These are phyloP conservation scores for Nicotiana attenuata DNA, from an alignment of 257 asterid species.

Conservation along the genomic window DNA sequence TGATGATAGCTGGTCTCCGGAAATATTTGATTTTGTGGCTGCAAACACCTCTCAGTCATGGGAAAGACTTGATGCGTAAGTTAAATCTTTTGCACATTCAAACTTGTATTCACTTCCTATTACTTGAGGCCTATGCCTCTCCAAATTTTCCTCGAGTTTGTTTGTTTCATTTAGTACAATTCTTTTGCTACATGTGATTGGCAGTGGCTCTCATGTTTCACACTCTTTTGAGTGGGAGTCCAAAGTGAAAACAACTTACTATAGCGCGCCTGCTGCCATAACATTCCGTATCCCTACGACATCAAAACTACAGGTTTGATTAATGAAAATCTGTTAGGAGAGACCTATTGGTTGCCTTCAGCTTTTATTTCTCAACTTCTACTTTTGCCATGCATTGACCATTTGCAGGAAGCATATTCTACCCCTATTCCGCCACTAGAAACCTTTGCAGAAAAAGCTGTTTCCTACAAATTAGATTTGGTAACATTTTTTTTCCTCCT, in stretches of 20 bases:
- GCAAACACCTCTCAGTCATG: constrained; percentile 63
- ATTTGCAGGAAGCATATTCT: constrained; percentile 58
- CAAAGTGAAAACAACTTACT: constrained; percentile 46
- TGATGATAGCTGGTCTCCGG: constrained; percentile 51
- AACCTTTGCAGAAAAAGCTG: constrained; percentile 35
- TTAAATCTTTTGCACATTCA: background rate
- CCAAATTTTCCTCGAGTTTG: background rate
- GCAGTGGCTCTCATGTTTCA: constrained; percentile 58
- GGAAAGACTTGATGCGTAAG: constrained; percentile 56
- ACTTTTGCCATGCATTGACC: background rate
- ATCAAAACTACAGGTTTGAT: constrained; percentile 45
- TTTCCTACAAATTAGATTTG: constrained; percentile 24
- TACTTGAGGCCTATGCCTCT: background rate
- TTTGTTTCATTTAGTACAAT: background rate
- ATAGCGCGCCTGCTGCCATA: constrained; percentile 55
- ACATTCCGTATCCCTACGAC: constrained; percentile 48
- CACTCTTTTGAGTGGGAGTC: constrained; percentile 65
- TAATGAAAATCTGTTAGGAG: background rate
- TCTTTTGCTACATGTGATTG: constrained; percentile 4
- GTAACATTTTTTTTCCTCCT: constrained; percentile 35
- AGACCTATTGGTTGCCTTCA: background rate
- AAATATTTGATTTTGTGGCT: constrained; percentile 39
- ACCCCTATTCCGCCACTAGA: constrained; percentile 52
- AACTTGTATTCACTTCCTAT: background rate
- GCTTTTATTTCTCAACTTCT: background rate